phyloP scores from a whole-genome alignment of 2,329 filamentous ascomycete genomes.

The Emergomyces orientalis region DNA sequence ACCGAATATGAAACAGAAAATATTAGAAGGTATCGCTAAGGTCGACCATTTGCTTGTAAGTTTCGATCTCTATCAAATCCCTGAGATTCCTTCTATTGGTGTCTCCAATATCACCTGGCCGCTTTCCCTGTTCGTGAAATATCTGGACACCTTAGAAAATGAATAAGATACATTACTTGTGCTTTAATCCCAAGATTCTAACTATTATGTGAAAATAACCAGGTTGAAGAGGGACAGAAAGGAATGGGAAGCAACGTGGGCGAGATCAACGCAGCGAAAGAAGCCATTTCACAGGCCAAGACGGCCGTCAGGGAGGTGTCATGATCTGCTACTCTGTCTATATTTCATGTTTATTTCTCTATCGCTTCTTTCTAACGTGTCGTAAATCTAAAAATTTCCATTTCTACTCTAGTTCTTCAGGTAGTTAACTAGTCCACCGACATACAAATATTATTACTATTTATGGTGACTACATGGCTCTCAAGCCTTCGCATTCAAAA shows the following conservation, averaged over 20 bases:
- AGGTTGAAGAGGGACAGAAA: slow-evolving; percentile 34
- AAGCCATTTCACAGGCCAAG: slow-evolving; percentile 33
- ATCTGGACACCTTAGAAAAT: not conserved
- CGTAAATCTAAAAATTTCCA: not conserved
- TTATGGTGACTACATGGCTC: not conserved
- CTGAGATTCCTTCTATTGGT: not conserved
- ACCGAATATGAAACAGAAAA: slow-evolving; percentile 59
- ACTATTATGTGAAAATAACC: not conserved
- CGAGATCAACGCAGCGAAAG: slow-evolving; percentile 35
- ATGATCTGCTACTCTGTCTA: slow-evolving; percentile 15
- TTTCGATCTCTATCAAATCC: slow-evolving; percentile 18
- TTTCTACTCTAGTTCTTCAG: not conserved
- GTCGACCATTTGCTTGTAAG: slow-evolving; percentile 68
- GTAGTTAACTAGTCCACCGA: not conserved
- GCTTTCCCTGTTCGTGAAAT: not conserved
- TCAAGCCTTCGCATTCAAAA: not conserved
- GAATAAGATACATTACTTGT: not conserved
- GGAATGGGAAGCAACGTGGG: slow-evolving; percentile 32
- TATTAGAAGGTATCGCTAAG: slow-evolving; percentile 60
- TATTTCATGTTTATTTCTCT: not conserved
- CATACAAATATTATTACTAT: not conserved
- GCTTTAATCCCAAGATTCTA: not conserved
- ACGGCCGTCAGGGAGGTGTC: slow-evolving; percentile 32
- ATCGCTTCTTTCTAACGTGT: not conserved
- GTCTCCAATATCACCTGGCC: not conserved